These are phyloP conservation scores for Microascus cirrosus DNA, from an alignment of 2,329 filamentous ascomycete species.

Conservation along the genomic window DNA sequence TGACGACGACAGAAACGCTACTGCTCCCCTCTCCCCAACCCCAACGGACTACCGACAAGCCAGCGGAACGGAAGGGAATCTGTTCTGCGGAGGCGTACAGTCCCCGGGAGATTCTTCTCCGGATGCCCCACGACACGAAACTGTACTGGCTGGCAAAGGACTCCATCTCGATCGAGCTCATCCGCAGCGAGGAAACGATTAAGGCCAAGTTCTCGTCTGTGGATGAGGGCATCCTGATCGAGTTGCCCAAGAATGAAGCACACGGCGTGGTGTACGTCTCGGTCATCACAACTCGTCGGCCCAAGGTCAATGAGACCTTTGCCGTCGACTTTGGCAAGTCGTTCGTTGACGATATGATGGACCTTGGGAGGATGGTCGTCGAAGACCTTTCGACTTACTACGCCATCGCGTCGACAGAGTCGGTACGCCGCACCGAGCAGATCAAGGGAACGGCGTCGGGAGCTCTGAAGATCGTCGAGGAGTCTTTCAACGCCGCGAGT, in stretches of 20 bases:
- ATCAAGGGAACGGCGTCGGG: background rate
- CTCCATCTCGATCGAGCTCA: slow-evolving; percentile 44
- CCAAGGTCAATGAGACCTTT: slow-evolving; percentile 50
- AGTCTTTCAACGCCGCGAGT: background rate
- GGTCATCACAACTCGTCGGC: slow-evolving; percentile 45
- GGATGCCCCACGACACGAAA: slow-evolving; percentile 38
- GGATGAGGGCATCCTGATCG: slow-evolving; percentile 39
- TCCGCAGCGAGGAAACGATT: slow-evolving; percentile 33
- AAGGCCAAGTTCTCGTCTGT: slow-evolving; percentile 35
- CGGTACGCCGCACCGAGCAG: background rate
- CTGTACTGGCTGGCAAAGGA: slow-evolving; percentile 43
- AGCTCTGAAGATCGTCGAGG: background rate
- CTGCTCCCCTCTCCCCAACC: background rate
- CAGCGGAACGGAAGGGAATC: slow-evolving; percentile 15
- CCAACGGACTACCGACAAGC: background rate
- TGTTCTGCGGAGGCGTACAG: slow-evolving; percentile 34
- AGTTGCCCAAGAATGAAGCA: slow-evolving; percentile 41
- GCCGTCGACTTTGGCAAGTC: slow-evolving; percentile 46
- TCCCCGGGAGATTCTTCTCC: slow-evolving; percentile 40
- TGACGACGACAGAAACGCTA: background rate
- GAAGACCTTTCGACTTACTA: background rate
- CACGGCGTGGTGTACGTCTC: slow-evolving; percentile 47
- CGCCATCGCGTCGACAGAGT: background rate
- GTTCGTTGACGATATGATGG: slow-evolving; percentile 29
- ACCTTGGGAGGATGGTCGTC: slow-evolving; percentile 9